Evolutionary conservation across 345 rosid genomes (phyloP), one percentile per base, ranked within the genome.

Genomic region (Erucastrum elatum): DNA sequence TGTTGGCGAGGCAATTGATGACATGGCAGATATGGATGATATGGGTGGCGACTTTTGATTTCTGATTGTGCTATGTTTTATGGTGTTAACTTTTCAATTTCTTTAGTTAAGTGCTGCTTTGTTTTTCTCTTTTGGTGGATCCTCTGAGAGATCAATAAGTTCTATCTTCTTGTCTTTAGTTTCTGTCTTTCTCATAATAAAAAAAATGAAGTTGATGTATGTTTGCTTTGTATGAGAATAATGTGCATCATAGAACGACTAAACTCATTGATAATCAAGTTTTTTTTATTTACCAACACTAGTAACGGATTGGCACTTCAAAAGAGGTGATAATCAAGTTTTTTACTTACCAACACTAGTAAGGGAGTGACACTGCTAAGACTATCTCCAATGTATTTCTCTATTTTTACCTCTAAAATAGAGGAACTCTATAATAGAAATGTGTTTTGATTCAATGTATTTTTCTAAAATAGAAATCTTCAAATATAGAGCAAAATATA

Each of bases 31-130:
- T 66, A 70, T 66, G 72, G 83, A 77, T 65, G 83, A 82, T 60
- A 64, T 65, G 76, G 83, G 83, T 64, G 21, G 83, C 1, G 83
- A 69, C 67, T 80, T 29, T 75, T 75, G 83, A 80, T 17, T 80
- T 80, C 64, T 80, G 70, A 75, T 29, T 46, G 29, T 62, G 51
- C 8, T 51, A 46, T 79, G 10, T 49, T 80, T 80, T 26, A 27
- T 60, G 34, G 31, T 60, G 0, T 49, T 60, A 59, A 60, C 33
- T 11, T 74, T 74, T n/a, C n/a, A 2, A 11, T 67, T 49, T 67
- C 56, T 11, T 29, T 73, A 72, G 74, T 21, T 60, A 12, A 65
- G 1, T 65, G 60, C 5, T 58, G 33, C 49, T 64, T 5, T 65
- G 66, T 56, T 78, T 78, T 41, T 41, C 15, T 33, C 56, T 56